Conservation (phyloP, 2,329 filamentous ascomycete genomes). For the Didymella lethalis region DNA sequence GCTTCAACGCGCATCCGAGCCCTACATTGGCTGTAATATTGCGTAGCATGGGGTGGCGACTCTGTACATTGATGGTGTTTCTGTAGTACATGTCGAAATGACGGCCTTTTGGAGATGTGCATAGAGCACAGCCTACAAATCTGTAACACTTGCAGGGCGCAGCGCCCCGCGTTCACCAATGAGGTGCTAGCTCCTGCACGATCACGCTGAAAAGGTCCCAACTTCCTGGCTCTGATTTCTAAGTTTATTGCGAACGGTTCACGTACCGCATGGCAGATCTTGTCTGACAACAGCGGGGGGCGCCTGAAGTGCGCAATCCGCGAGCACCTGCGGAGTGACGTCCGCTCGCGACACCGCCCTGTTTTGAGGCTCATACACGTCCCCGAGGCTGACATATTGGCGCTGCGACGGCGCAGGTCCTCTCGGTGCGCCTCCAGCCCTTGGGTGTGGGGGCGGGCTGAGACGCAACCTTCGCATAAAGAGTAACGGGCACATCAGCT, state of each 20-base stretch:
- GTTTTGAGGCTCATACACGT: conserved; percentile 15
- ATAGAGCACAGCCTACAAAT: conserved; percentile 16
- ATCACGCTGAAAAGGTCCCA: conserved; percentile 1
- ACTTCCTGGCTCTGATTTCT: conserved; percentile 4
- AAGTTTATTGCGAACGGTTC: conserved; percentile 9
- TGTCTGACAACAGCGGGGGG: neutral
- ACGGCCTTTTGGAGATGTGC: conserved; percentile 1
- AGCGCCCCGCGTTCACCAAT: conserved; percentile 16
- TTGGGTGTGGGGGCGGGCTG: conserved; percentile 14
- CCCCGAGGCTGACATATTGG: conserved; percentile 11
- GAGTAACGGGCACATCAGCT: conserved; percentile 1
- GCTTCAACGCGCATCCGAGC: neutral
- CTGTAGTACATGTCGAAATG: neutral
- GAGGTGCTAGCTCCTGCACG: conserved; percentile 2
- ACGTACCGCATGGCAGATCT: conserved; percentile 14
- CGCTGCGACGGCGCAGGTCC: neutral
- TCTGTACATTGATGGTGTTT: conserved; percentile 1
- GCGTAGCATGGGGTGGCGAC: neutral
- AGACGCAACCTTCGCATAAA: conserved; percentile 14
- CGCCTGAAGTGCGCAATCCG: neutral
- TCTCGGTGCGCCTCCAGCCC: conserved; percentile 3
- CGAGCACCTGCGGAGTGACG: conserved; percentile 3
- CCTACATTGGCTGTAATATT: conserved; percentile 7
- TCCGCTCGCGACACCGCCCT: conserved; percentile 14
- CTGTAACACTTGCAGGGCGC: conserved; percentile 5